Evolutionary conservation across 257 asterid species (phyloP).

Genomic region (Handroanthus guayacan): DNA sequence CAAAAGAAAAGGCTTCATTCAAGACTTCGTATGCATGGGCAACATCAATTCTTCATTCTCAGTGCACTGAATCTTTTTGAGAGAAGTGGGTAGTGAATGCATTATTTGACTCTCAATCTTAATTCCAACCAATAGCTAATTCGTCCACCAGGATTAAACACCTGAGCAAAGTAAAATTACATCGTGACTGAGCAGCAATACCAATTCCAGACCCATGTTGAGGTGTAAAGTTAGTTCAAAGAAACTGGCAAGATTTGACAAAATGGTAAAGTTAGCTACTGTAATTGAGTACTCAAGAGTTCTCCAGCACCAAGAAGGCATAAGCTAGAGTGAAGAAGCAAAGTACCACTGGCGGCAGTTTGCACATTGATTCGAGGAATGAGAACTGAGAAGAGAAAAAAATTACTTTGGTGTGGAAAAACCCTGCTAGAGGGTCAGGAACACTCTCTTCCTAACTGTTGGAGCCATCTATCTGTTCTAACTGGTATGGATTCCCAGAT

Average conservation of each 20-base stretch:
- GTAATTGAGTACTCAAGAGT: not conserved
- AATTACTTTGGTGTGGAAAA: not conserved
- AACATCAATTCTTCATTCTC: not conserved
- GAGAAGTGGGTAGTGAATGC: not conserved
- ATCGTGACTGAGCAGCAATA: too few species aligned
- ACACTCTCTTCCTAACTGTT: not conserved
- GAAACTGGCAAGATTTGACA: not conserved
- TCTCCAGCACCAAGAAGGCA: not conserved
- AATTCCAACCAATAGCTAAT: not conserved
- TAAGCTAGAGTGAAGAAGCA: too few species aligned
- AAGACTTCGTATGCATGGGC: not conserved
- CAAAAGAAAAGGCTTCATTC: not conserved
- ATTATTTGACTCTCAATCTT: not conserved
- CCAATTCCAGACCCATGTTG: not conserved
- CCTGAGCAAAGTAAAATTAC: not conserved
- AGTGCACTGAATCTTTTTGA: not conserved
- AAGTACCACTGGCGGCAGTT: not conserved
- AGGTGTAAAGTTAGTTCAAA: not conserved
- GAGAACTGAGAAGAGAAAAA: not conserved
- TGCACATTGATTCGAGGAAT: not conserved
- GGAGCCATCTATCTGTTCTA: not conserved
- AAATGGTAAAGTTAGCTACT: not conserved
- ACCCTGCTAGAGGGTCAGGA: not conserved
- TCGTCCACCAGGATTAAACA: not conserved
- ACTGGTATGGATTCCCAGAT: not conserved